phyloP scores from a whole-genome alignment of 495 filamentous ascomycete species.

The Neurospora tetraspora region DNA sequence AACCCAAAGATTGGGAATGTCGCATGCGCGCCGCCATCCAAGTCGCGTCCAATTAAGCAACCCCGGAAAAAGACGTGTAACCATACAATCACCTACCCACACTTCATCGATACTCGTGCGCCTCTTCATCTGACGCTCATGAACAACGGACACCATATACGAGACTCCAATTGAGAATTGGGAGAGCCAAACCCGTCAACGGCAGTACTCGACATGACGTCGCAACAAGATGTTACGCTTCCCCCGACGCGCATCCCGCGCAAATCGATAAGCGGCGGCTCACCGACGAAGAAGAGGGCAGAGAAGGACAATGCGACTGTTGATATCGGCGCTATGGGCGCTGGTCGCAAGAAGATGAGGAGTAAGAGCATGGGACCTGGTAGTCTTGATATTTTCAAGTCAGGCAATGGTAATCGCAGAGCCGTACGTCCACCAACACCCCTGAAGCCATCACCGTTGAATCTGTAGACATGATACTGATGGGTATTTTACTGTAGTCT shows the following conservation, averaged over 20 bases:
- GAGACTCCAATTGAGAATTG: background rate
- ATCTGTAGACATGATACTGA: background rate
- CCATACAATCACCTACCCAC: background rate
- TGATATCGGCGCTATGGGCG: constrained; percentile 40
- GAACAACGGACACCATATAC: background rate
- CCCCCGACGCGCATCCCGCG: constrained; percentile 54
- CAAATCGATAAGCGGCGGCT: constrained; percentile 68
- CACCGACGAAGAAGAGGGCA: constrained; percentile 36
- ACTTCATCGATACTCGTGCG: background rate
- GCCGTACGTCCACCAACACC: constrained; percentile 43
- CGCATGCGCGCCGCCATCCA: background rate
- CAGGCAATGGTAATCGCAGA: constrained; percentile 68
- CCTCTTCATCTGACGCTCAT: background rate
- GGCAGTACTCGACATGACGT: constrained; percentile 29
- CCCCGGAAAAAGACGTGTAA: background rate
- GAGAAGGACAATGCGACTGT: constrained; percentile 69
- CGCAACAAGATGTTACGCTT: constrained; percentile 34
- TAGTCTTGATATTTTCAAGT: constrained; percentile 71
- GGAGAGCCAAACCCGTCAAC: background rate
- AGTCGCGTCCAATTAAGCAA: background rate
- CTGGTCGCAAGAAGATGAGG: constrained; percentile 61
- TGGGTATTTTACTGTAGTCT: constrained; percentile 25
- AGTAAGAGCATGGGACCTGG: constrained; percentile 95
- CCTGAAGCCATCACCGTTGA: background rate
- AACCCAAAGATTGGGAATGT: background rate